Percentiles rank a stretch among this genome's conserved stretches.
phyloP scores from a whole-genome alignment of 352 stramenopile genomes.

The Phytopythium kandeliae region DNA sequence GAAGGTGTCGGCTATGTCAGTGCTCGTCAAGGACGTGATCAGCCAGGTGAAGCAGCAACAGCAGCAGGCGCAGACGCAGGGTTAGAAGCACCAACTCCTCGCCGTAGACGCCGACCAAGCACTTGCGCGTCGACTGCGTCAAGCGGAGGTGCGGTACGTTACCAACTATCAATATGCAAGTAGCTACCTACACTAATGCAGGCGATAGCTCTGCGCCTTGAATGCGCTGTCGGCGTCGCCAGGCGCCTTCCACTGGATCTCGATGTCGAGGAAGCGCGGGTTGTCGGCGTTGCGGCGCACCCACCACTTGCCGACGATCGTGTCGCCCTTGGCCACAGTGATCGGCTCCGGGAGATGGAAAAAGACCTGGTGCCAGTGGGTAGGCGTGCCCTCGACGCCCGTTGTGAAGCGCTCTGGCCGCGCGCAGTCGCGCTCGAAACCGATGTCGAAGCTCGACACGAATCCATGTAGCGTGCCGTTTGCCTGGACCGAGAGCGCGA shows the following conservation, averaged over 20 bases:
- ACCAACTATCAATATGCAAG: too few relatives aligned
- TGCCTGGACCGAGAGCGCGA: constrained; percentile 81
- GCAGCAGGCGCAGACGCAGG: constrained; percentile 8
- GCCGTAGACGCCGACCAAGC: background rate
- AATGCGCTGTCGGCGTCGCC: constrained; percentile 22
- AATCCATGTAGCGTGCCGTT: constrained; percentile 94
- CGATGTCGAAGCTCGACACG: constrained; percentile 97
- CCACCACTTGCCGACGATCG: constrained; percentile 81
- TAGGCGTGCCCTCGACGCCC: constrained; percentile 85
- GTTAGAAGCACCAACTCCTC: too few relatives aligned
- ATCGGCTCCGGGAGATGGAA: constrained; percentile 92
- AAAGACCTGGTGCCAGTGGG: constrained; percentile 99
- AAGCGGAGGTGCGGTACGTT: too few relatives aligned
- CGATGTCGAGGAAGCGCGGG: constrained; percentile 91
- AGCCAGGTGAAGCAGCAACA: constrained; percentile 52
- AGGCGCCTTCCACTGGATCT: constrained; percentile 69
- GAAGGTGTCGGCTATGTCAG: constrained; percentile 68
- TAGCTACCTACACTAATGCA: too few relatives aligned
- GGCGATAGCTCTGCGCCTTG: constrained; percentile 59
- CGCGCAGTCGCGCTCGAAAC: constrained; percentile 89
- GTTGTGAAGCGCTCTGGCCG: constrained; percentile 97
- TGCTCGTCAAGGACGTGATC: constrained; percentile 81
- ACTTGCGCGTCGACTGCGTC: too few relatives aligned
- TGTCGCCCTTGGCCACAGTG: constrained; percentile 63
- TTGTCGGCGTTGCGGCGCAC: constrained; percentile 89